These are phyloP conservation scores for Podospora bellae-mahoneyi DNA, from an alignment of 495 filamentous ascomycete species.

Conservation along the genomic window DNA sequence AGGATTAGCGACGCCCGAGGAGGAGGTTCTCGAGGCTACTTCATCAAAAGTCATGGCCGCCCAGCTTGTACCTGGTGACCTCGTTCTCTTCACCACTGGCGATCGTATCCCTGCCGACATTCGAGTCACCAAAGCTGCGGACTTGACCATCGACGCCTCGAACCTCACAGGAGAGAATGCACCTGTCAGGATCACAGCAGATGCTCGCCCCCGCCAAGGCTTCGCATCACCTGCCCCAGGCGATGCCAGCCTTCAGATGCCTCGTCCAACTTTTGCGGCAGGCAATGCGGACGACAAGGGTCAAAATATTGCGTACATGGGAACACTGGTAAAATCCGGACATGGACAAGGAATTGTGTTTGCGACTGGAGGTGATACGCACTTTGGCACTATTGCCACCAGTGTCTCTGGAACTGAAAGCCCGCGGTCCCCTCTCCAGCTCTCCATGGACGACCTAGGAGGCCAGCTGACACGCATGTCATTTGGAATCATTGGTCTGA, in stretches of 20 bases:
- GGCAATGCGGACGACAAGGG: conserved; percentile 28
- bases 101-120: conserved; percentile 97
- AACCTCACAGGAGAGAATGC: conserved; percentile 98
- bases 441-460: conserved; percentile 95
- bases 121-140: conserved; percentile 81
- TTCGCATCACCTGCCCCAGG: conserved; percentile 20
- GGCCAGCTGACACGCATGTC: conserved; percentile 94
- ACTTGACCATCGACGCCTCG: conserved; percentile 91
- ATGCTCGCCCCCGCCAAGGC: conserved; percentile 61
- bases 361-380: conserved; percentile 84
- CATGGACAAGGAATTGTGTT: conserved; percentile 95
- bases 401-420: conserved; percentile 92
- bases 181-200: conserved; percentile 71
- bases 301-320: conserved; percentile 95
- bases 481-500: conserved; percentile 89
- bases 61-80: conserved; percentile 85
- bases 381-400: conserved; percentile 94
- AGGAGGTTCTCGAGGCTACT: conserved; percentile 62
- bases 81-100: conserved; percentile 90
- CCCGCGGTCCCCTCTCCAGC: conserved; percentile 85
- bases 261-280: conserved; percentile 36
- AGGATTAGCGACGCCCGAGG: conserved; percentile 39
- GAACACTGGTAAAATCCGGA: conserved; percentile 92
- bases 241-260: conserved; percentile 31
- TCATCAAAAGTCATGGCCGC: conserved; percentile 80